A percentile compares a stretch with the other conserved stretches of the same genome.
Evolutionary conservation across 179 eudicot species (phyloP).

Genomic region (Heliamphora pulchella): DNA sequence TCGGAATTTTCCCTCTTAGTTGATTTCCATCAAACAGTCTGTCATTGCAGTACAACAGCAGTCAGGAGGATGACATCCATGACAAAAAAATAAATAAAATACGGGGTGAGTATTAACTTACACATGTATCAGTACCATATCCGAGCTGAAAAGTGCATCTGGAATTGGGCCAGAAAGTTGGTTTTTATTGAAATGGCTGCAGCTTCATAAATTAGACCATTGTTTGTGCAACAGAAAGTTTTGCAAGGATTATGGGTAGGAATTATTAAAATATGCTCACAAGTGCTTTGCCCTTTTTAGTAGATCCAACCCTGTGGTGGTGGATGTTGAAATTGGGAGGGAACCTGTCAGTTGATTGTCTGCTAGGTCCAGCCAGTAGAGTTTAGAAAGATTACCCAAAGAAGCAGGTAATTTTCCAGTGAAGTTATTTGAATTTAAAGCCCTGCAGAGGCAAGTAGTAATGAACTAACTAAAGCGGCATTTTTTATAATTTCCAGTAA

Average conservation of each 20-base stretch:
- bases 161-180: constrained; percentile 77
- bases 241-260: background rate
- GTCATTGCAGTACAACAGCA: constrained; percentile 13
- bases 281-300: constrained; percentile 74
- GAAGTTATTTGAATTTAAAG: constrained; percentile 77
- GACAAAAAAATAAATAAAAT: background rate
- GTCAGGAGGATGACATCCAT: background rate
- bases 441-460: constrained; percentile 34
- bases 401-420: constrained; percentile 71
- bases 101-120: constrained; percentile 34
- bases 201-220: constrained; percentile 13
- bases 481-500: background rate
- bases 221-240: background rate
- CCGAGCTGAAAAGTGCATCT: constrained; percentile 55
- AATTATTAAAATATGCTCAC: constrained; percentile 37
- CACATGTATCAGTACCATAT: constrained; percentile 80
- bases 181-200: constrained; percentile 92
- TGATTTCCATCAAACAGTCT: constrained; percentile 77
- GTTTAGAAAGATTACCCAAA: constrained; percentile 63
- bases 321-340: constrained; percentile 60
- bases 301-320: constrained; percentile 59
- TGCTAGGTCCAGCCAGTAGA: constrained; percentile 85
- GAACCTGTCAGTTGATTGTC: constrained; percentile 78
- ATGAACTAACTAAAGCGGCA: background rate
- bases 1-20: constrained; percentile 66